These are phyloP conservation scores for Naganishia albida DNA, from an alignment of 1,284 basidiomycete species.

Conservation along the genomic window DNA sequence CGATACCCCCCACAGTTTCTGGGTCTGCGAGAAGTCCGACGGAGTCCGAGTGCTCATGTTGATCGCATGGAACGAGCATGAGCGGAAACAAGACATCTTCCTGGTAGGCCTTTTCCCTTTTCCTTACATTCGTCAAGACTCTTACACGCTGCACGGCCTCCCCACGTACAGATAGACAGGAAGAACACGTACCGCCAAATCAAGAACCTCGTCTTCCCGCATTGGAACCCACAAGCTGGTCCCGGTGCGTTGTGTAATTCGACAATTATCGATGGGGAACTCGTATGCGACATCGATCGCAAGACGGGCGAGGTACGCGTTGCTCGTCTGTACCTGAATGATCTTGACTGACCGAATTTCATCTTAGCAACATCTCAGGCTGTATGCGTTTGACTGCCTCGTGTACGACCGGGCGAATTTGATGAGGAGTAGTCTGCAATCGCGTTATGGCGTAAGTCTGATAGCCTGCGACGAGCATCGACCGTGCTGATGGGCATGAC, in stretches of 20 bases:
- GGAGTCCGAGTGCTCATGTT: constrained; percentile 88
- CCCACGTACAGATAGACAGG: constrained; percentile 75
- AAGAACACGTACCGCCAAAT: constrained; percentile 83
- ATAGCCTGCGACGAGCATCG: neutral
- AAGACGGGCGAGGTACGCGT: constrained; percentile 64
- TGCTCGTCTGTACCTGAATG: neutral
- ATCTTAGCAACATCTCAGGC: constrained; percentile 70
- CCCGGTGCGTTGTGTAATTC: constrained; percentile 44
- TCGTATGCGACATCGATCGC: constrained; percentile 87
- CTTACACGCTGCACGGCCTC: neutral
- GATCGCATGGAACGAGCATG: constrained; percentile 62
- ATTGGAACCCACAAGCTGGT: constrained; percentile 61
- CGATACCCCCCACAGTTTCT: constrained; percentile 65
- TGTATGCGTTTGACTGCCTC: constrained; percentile 90
- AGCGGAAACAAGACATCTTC: constrained; percentile 70
- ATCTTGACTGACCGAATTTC: constrained; percentile 12
- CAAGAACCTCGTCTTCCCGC: constrained; percentile 80
- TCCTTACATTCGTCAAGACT: neutral
- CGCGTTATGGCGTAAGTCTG: constrained; percentile 80
- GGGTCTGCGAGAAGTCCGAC: constrained; percentile 99
- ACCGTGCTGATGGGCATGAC: neutral
- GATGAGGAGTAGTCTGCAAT: constrained; percentile 77
- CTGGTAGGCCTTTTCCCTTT: constrained; percentile 62
- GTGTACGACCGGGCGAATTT: constrained; percentile 84
- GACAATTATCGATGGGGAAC: constrained; percentile 89